A percentile compares a stretch with the other conserved stretches of the same genome.
Conservation (phyloP, 2,329 filamentous ascomycete genomes). For the Colletotrichum trifolii region DNA sequence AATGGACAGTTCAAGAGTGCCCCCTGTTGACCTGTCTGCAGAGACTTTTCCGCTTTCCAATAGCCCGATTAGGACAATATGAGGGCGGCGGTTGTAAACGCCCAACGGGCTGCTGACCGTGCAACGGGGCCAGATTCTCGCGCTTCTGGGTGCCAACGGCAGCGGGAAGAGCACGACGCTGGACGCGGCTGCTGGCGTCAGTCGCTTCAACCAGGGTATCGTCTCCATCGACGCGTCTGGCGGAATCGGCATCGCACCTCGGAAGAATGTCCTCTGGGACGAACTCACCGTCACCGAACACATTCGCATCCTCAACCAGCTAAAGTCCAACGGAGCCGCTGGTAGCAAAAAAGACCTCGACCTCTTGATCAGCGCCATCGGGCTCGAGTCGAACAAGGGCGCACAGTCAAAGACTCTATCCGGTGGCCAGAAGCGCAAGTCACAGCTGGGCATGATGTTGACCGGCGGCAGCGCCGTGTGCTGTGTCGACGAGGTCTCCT, state of each 20-base stretch:
- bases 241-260: constrained; percentile 77
- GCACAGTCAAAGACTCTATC: constrained; percentile 73
- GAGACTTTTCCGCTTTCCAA: background rate
- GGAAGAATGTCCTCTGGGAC: constrained; percentile 82
- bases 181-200: constrained; percentile 45
- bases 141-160: constrained; percentile 74
- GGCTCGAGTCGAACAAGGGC: constrained; percentile 71
- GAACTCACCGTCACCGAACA: constrained; percentile 78
- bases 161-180: constrained; percentile 82
- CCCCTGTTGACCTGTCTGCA: background rate
- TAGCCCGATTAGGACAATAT: constrained; percentile 7
- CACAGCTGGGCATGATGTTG: constrained; percentile 83
- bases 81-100: constrained; percentile 1
- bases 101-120: constrained; percentile 53
- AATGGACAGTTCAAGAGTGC: background rate
- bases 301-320: constrained; percentile 73
- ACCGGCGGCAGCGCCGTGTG: constrained; percentile 79
- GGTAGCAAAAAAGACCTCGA: constrained; percentile 55
- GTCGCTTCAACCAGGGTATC: constrained; percentile 64
- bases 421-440: constrained; percentile 80
- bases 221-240: constrained; percentile 79
- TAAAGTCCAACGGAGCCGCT: constrained; percentile 66
- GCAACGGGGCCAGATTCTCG: constrained; percentile 83
- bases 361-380: constrained; percentile 69
- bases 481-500: constrained; percentile 80